Evolutionary conservation across 2,329 filamentous ascomycete species (phyloP).

Genomic region (Aspergillus sp.): DNA sequence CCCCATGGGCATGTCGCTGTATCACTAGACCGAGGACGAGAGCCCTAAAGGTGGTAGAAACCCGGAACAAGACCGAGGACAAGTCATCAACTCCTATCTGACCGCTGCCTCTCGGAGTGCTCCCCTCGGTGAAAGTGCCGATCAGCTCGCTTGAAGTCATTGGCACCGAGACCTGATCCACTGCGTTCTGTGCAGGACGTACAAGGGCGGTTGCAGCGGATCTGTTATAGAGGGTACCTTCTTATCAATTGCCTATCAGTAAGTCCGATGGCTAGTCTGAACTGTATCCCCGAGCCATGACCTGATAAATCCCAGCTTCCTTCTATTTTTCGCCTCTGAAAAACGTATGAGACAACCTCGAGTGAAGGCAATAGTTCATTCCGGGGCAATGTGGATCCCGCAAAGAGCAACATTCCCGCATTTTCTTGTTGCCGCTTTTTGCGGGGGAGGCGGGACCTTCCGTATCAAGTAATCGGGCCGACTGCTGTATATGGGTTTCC

Average conservation of each 20-base stretch:
- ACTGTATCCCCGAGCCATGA: too few species aligned
- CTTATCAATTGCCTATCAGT: not conserved
- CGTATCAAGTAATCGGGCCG: slow-evolving; percentile 15
- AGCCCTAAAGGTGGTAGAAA: too few species aligned
- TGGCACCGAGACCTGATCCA: too few species aligned
- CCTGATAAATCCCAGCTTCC: too few species aligned
- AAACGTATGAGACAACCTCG: not conserved
- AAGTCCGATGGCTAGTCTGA: not conserved
- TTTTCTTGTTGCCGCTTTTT: not conserved
- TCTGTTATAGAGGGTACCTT: not conserved
- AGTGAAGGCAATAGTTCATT: not conserved
- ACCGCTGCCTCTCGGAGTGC: not conserved
- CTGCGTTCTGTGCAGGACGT: too few species aligned
- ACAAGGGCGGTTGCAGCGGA: too few species aligned
- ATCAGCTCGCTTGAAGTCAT: not conserved
- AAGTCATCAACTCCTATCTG: not conserved
- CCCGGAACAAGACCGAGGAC: not conserved
- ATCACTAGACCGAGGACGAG: not conserved
- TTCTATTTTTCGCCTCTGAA: too few species aligned
- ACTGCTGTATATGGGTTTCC: slow-evolving; percentile 13
- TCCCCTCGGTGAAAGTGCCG: not conserved
- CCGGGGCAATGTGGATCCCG: not conserved
- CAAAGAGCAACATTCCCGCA: too few species aligned
- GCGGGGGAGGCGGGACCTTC: slow-evolving; percentile 14
- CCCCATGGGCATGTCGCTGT: not conserved